Evolutionary conservation across 2,329 filamentous ascomycete genomes (phyloP).

Genomic region (Penicillium sp.): DNA sequence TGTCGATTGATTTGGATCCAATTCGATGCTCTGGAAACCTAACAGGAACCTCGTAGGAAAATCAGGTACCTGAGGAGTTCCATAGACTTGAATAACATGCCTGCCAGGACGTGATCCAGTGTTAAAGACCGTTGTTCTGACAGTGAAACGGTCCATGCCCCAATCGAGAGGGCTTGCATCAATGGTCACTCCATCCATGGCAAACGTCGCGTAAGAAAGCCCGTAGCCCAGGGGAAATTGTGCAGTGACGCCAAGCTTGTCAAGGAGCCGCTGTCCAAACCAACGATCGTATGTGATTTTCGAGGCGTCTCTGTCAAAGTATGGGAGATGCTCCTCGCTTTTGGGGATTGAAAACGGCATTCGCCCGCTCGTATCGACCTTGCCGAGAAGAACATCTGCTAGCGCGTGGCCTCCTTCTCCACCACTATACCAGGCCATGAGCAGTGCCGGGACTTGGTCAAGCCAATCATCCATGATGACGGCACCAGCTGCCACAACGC

Average conservation of each 20-base stretch:
- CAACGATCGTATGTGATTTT: conserved; percentile 33
- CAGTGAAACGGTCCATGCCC: not conserved
- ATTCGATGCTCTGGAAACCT: not conserved
- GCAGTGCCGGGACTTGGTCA: conserved; percentile 11
- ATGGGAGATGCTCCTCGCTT: conserved; percentile 32
- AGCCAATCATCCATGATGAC: conserved; percentile 20
- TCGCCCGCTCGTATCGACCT: conserved; percentile 19
- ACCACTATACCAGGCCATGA: conserved; percentile 23
- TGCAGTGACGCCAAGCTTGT: conserved; percentile 26
- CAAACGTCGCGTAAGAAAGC: conserved; percentile 6
- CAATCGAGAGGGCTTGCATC: conserved; percentile 2
- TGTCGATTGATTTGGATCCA: not conserved
- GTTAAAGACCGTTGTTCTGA: not conserved
- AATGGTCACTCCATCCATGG: not conserved
- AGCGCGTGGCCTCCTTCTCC: conserved; percentile 20
- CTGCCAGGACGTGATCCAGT: not conserved
- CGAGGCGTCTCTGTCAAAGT: conserved; percentile 29
- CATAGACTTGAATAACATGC: not conserved
- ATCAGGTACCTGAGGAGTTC: not conserved
- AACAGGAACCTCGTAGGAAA: not conserved
- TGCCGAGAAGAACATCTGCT: conserved; percentile 13
- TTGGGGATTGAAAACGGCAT: conserved; percentile 22
- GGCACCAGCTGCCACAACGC: conserved; percentile 1
- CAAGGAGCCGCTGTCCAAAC: conserved; percentile 35
- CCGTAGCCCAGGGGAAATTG: conserved; percentile 6